Evolutionary conservation across 202 grass and related monocot species (phyloP), one percentile per base, ranked within the genome.

Genomic region (Dendrocalamus latiflorus): DNA sequence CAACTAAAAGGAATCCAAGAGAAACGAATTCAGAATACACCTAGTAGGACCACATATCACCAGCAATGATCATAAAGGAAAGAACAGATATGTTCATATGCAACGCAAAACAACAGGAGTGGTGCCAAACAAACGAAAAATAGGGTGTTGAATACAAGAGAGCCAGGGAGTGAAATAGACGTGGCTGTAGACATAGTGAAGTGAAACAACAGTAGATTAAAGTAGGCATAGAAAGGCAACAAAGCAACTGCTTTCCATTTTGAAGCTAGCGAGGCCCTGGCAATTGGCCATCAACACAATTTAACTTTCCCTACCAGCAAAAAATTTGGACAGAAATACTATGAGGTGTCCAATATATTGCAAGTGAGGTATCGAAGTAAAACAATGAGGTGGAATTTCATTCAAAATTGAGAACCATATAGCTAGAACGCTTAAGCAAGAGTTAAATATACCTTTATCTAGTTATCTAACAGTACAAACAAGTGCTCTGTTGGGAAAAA

Each of bases 261-360:
- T 45, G 42, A 36, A 53, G 15, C 38, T 20, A 54, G 45, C 3
- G 8, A 57, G n/a, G 21, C 53, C 64, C 49, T 60, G 12, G 48
- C 53, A 50, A 47, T 65, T 22, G 48, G 56, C 62, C 59, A 87
- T 79, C n/a, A 30, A 79, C 25, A 65, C 41, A 62, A 59, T 48
- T 61, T 54, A 79, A 68, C n/a, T 39, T 68, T 86, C 21, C n/a
- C 59, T 77, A 34, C 13, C 25, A n/a, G n/a, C n/a, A n/a, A n/a
- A n/a, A n/a, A n/a, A n/a, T n/a, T n/a, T n/a, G n/a, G n/a, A n/a
- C n/a, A 71, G 38, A 20, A 9, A 37, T 34, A 62, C 44, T 59
- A 80, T 53, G 41, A 68, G 70, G 41, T 30, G 78, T 30, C 71
- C 9, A 74, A 1, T 50, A 41, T 8, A 61, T 70, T 62, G 77